Conservation (phyloP, 2,329 filamentous ascomycete genomes). For the Fusarium floridanum region DNA sequence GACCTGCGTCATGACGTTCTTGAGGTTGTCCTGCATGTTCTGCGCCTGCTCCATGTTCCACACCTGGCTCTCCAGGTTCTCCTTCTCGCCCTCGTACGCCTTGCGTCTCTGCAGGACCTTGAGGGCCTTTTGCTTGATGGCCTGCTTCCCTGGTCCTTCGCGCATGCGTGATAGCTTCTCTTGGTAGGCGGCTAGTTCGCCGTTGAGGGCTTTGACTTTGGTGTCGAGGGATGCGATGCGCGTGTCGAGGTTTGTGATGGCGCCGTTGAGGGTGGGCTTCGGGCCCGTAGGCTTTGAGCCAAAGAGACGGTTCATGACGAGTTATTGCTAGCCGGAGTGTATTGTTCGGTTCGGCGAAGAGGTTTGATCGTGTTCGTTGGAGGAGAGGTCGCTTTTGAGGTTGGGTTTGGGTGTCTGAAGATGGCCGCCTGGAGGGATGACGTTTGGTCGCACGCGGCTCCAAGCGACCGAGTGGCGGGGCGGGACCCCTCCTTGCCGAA, state of each 20-base stretch:
- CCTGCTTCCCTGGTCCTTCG: conserved; percentile 92
- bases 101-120: conserved; percentile 95
- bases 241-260: conserved; percentile 87
- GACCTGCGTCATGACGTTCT: conserved; percentile 98
- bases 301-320: conserved; percentile 93
- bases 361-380: neutral
- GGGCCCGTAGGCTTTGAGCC: conserved; percentile 87
- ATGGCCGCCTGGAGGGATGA: conserved; percentile 44
- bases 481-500: conserved; percentile 19
- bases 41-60: conserved; percentile 99
- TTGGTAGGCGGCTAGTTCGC: conserved; percentile 90
- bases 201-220: conserved; percentile 91
- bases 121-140: conserved; percentile 93
- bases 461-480: conserved; percentile 21
- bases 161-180: conserved; percentile 91
- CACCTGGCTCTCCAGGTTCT: conserved; percentile 92
- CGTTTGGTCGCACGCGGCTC: conserved; percentile 41
- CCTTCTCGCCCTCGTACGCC: conserved; percentile 92
- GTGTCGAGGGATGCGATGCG: conserved; percentile 91
- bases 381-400: neutral
- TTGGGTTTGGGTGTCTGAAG: conserved; percentile 14
- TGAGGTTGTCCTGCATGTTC: conserved; percentile 98
- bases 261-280: conserved; percentile 87
- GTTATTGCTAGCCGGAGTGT: neutral
- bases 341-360: neutral